These are phyloP conservation scores for Artemisia annua DNA, from an alignment of 129 eudicot species.

Conservation along the genomic window DNA sequence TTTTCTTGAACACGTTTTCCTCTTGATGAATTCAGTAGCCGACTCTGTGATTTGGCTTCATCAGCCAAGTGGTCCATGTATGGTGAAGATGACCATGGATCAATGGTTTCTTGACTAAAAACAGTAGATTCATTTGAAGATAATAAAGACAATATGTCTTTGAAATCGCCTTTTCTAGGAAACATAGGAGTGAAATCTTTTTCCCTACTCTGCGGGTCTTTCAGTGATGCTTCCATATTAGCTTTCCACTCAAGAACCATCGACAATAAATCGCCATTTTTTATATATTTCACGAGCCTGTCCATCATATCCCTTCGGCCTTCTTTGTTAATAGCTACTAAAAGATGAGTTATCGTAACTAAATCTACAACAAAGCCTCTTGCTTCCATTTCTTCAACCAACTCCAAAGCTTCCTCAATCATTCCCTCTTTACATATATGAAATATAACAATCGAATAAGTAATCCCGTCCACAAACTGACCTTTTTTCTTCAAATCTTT, in stretches of 20 bases:
- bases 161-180: slow-evolving; percentile 52
- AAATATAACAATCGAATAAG: slow-evolving; percentile 69
- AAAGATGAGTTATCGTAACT: slow-evolving; percentile 71
- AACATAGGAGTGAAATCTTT: slow-evolving; percentile 73
- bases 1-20: slow-evolving; percentile 65
- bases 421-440: slow-evolving; percentile 62
- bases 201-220: slow-evolving; percentile 46
- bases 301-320: slow-evolving; percentile 59
- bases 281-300: slow-evolving; percentile 60
- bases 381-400: slow-evolving; percentile 92
- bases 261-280: slow-evolving; percentile 59
- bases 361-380: slow-evolving; percentile 84
- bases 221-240: slow-evolving; percentile 66
- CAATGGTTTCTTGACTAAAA: slow-evolving; percentile 26
- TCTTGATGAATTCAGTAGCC: slow-evolving; percentile 36
- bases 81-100: slow-evolving; percentile 89
- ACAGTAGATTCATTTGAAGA: slow-evolving; percentile 19
- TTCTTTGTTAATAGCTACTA: slow-evolving; percentile 57
- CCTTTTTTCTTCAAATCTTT: slow-evolving; percentile 81
- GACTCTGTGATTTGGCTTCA: slow-evolving; percentile 34
- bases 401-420: slow-evolving; percentile 60
- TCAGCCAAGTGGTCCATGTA: slow-evolving; percentile 78
- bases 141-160: slow-evolving; percentile 46
- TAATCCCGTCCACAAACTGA: slow-evolving; percentile 72
- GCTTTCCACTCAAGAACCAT: slow-evolving; percentile 72